phyloP scores from a whole-genome alignment of 2,329 filamentous ascomycete genomes.

The Aureobasidium sp. region DNA sequence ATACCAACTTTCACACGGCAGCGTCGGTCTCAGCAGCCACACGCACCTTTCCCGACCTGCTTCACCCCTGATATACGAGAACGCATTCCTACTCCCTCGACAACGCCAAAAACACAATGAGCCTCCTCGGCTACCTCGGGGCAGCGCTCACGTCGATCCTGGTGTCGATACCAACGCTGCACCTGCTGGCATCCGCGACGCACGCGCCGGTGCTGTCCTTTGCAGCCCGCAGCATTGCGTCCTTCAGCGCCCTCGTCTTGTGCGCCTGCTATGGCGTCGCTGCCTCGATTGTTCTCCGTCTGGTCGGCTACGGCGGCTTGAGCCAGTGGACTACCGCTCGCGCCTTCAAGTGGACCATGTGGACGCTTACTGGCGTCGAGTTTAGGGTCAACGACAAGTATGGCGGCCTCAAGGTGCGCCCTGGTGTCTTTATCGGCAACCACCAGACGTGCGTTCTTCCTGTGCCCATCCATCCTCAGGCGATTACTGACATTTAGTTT shows the following conservation, averaged over 20 bases:
- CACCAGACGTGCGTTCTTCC: slow-evolving; percentile 63
- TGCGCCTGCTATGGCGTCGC: slow-evolving; percentile 66
- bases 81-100: neutral
- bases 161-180: slow-evolving; percentile 26
- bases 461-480: neutral
- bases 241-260: slow-evolving; percentile 33
- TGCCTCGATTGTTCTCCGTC: slow-evolving; percentile 63
- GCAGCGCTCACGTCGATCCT: slow-evolving; percentile 23
- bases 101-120: slow-evolving; percentile 17
- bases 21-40: neutral
- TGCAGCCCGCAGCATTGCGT: slow-evolving; percentile 54
- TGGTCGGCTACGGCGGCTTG: slow-evolving; percentile 65
- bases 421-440: slow-evolving; percentile 87
- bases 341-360: slow-evolving; percentile 74
- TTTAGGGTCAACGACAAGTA: slow-evolving; percentile 64
- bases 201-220: slow-evolving; percentile 45
- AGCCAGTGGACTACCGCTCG: slow-evolving; percentile 81
- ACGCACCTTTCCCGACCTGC: slow-evolving; percentile 1
- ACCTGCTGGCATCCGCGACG: slow-evolving; percentile 31
- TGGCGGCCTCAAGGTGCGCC: slow-evolving; percentile 58
- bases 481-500: neutral
- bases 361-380: slow-evolving; percentile 63
- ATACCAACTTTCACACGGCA: neutral
- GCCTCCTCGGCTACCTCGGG: slow-evolving; percentile 24
- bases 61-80: neutral